A percentile compares a stretch with the other conserved stretches of the same genome.
Conservation (phyloP, 805 yeast species). For the Henningerozyma blattae region DNA sequence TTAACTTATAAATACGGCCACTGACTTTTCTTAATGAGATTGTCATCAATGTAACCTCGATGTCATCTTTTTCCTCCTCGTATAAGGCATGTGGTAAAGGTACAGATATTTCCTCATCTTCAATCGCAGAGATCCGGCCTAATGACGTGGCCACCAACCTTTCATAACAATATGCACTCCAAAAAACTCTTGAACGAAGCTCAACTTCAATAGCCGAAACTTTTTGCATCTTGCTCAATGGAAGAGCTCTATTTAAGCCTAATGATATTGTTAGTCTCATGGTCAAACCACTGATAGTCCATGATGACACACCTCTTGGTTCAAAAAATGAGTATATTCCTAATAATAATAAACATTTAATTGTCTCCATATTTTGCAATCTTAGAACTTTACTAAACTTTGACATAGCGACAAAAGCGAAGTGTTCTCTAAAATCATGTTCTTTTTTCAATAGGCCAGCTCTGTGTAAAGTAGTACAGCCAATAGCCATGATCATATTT, state of each 20-base stretch:
- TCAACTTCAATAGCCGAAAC: constrained; percentile 28
- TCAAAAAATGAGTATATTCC: constrained; percentile 42
- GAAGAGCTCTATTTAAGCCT: constrained; percentile 33
- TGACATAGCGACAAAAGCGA: constrained; percentile 31
- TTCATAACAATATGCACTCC: constrained; percentile 39
- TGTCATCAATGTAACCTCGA: constrained; percentile 30
- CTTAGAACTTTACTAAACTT: constrained; percentile 28
- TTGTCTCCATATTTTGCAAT: constrained; percentile 29
- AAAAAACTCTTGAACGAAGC: constrained; percentile 34
- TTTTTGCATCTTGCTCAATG: constrained; percentile 18
- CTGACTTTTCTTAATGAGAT: constrained; percentile 35
- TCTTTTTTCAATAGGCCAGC: constrained; percentile 27
- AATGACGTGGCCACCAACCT: constrained; percentile 35
- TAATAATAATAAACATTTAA: constrained; percentile 31
- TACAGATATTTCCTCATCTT: constrained; percentile 39
- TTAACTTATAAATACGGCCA: constrained; percentile 32
- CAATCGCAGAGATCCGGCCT: constrained; percentile 37
- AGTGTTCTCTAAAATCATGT: constrained; percentile 29
- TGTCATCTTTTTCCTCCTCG: constrained; percentile 30
- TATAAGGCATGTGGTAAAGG: constrained; percentile 29
- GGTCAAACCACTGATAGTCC: constrained; percentile 40
- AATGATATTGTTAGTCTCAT: constrained; percentile 33
- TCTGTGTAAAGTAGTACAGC: constrained; percentile 37
- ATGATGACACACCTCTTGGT: constrained; percentile 35
- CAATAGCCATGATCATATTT: constrained; percentile 42